Evolutionary conservation across 495 filamentous ascomycete genomes (phyloP), one percentile per base, ranked within the genome.

Genomic region (Penicillium simplicissimum): DNA sequence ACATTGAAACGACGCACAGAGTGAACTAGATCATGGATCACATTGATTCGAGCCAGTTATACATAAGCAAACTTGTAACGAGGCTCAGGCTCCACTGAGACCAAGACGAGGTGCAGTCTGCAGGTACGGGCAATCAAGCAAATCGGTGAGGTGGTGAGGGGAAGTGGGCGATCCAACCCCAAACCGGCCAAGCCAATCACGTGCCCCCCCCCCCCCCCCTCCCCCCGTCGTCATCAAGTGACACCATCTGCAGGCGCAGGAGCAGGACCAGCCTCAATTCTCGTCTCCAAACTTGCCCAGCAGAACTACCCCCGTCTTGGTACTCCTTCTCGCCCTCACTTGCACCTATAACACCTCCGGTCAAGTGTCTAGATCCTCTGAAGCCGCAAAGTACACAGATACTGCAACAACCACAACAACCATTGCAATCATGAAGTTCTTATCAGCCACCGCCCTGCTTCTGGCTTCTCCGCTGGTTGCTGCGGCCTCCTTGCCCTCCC

Each of bases 401-500:
- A 31, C 9, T 31, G 34, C 15, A 47, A 4, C 36, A 31, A 19
- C 13, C 17, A 11, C 10, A 0, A 45, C 33, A 15, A 14, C 52
- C 36, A 23, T 52, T 58, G 64, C 67, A 55, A 65, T 52, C 60
- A 84, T 84, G 81, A 84, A 79, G 74, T 64, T 84, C 76, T 71
- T 77, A 69, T 71, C 71, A 60, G 49, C 70, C 43, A 61, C 76
- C 54, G 63, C 74, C 57, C 59, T 75, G 23, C 63, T 74, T 58
- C 64, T 71, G 61, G 55, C 75, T 19, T 70, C 73, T 65, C 74
- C 69, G 52, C 63, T 76, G 51, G 61, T 64, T 58, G 70, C 71
- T n/a, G 76, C 75, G 14, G 69, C 67, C 37, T 64, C 69, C 7
- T 55, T 72, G 11, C 59, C 58, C 5, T 60, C 60, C 6, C n/a